Base-by-base conservation (phyloP, 345 rosid genomes). In the Corchorus olitorius region DNA sequence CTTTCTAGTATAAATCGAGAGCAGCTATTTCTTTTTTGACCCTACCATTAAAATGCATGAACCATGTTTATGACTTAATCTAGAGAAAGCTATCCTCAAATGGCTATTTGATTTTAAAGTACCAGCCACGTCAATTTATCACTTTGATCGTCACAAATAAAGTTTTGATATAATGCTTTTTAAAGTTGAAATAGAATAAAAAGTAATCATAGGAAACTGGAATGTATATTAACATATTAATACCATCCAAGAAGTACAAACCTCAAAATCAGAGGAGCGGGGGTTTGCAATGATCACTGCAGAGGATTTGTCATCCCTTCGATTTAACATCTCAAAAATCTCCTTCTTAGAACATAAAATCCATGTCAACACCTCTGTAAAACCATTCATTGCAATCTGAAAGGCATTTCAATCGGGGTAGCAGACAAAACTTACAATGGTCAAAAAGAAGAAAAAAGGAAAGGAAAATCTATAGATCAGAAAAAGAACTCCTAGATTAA, bases 261-360 rank as follows among this genome's bases (percentile, higher is more conserved):
- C 99, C 99, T 96, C 97, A 84, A 89, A 96, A 86, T 96, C 99
- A 70, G 97, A 83, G 55, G 94, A 85, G 9, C 98, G 93, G 37
- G 99, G 98, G 74, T 95, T 95, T 65, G 81, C 94, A 79, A 92
- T 78, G 27, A 90, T 82, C 43, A 85, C 97, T 22, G 92, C 92
- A 75, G 77, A 63, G 58, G 90, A 78, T 67, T 83, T 76, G 75
- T 88, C 93, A 84, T 89, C 97, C 54, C 79, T 70, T 48, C 87
- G 87, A 68, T 93, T 93, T 80, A 96, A 79, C 93, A 91, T 81
- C 37, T 66, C 80, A 81, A 88, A 91, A 78, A 86, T 89, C 79
- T 96, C 99, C 74, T 86, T 87, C 80, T 79, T 73, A 33, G 97
- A 88, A 80, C 97, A 88, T 60, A 96, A 86, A 78, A 92, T 82